Base-by-base conservation (phyloP, 352 stramenopile genomes). In the Pythium aquatile region DNA sequence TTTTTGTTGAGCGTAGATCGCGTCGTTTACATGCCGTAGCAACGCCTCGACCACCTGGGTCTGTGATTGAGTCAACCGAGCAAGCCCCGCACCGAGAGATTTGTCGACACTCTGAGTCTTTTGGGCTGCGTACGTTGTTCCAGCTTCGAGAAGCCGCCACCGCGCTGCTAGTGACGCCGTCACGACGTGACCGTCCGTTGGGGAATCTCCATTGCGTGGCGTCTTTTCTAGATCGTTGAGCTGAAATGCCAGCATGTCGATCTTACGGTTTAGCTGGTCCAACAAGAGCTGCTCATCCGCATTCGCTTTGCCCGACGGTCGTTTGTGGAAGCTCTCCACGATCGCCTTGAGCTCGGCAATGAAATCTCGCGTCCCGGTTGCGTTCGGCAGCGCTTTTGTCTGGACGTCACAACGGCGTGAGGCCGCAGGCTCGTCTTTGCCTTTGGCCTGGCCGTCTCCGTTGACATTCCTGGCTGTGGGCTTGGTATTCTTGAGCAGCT, bases 71-170 rank as follows among this genome's bases (percentile, higher is more conserved):
- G 84, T 55, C 1, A 90, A 47, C 40, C 69, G 64, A 0, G 69
- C 68, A 11, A 90, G 72, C 9, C 75, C 80, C 13, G 33, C 60
- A 2, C 78, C 78, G 8, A 87, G 69, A 0, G 49, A 58, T 2
- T 48, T 56, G 28, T 90, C 70, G 2, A 81, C 33, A 24, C 62
- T 58, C 1, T 57, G 56, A 2, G 74, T 72, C 8, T 75, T 75
- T 29, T 87, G 73, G 1, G 76, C 70, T 0, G 77, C 81, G 55
- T 87, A 87, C 51, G 72, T 59, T 20, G 71, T 73, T 5, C 81
- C 83, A 3, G 84, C 70, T 58, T 87, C 77, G 8, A 90, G 56
- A 20, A 90, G 57, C 60, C 68, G 74, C 81, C 81, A 90, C 20
- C 77, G 71, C 2, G 73, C 76, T 30, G 76, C 68, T 26, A 89